phyloP scores from a whole-genome alignment of 129 eudicot species.

The Lonicera japonica region DNA sequence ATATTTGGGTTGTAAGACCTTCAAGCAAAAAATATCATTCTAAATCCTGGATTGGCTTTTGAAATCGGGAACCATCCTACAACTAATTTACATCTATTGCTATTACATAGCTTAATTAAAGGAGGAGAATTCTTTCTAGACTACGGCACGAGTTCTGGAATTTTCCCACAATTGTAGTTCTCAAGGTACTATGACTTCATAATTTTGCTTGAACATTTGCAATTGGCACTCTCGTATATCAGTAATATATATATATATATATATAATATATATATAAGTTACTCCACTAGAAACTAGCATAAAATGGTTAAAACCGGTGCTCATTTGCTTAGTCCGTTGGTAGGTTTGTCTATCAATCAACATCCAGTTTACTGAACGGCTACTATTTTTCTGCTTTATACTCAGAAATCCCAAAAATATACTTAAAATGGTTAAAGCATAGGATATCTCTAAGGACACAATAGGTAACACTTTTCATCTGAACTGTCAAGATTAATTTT shows the following conservation, averaged over 20 bases:
- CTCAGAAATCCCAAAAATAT: background rate
- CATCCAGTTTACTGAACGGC: too few species aligned
- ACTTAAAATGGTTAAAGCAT: too few species aligned
- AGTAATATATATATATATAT: too few species aligned
- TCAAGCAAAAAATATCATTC: slow-evolving; percentile 56
- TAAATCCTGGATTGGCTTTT: slow-evolving; percentile 88
- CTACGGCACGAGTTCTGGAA: slow-evolving; percentile 94
- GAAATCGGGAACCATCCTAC: slow-evolving; percentile 99
- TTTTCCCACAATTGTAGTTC: slow-evolving; percentile 84
- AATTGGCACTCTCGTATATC: background rate
- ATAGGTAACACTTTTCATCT: too few species aligned
- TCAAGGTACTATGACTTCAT: slow-evolving; percentile 38
- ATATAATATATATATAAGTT: too few species aligned
- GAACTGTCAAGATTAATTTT: too few species aligned
- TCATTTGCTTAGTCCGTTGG: background rate
- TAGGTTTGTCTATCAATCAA: background rate
- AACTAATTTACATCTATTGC: slow-evolving; percentile 67
- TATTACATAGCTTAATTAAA: slow-evolving; percentile 51
- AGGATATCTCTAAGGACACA: too few species aligned
- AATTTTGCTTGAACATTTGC: background rate
- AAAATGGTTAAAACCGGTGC: too few species aligned
- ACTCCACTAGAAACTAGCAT: too few species aligned
- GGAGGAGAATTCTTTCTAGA: slow-evolving; percentile 81
- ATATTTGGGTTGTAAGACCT: slow-evolving; percentile 49
- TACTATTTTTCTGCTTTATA: too few species aligned